A percentile compares a stretch with the other conserved stretches of the same genome.
Evolutionary conservation across 2,329 filamentous ascomycete species (phyloP).

Genomic region (Botrytis fragariae): DNA sequence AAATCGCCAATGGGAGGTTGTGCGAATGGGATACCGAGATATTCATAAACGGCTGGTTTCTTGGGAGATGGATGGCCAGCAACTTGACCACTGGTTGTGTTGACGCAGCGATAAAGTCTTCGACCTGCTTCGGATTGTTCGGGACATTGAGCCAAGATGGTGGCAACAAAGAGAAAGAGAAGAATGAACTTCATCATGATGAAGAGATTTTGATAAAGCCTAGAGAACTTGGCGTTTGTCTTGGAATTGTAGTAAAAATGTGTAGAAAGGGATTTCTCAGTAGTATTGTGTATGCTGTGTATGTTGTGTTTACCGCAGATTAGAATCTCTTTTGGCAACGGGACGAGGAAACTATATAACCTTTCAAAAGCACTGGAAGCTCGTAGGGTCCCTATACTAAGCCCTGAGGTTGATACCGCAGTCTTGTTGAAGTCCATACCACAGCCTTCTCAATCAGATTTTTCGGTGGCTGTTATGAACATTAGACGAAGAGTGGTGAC

Average conservation of each 20-base stretch:
- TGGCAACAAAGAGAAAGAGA: neutral
- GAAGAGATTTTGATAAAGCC: neutral
- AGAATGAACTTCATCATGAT: neutral
- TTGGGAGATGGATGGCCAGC: slow-evolving; percentile 30
- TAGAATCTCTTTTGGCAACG: neutral
- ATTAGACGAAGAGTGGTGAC: neutral
- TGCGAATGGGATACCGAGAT: slow-evolving; percentile 44
- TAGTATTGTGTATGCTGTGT: neutral
- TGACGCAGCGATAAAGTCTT: neutral
- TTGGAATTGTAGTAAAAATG: neutral
- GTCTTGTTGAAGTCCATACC: neutral
- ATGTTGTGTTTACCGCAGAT: neutral
- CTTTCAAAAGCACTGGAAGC: neutral
- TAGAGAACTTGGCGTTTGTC: neutral
- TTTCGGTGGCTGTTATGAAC: neutral
- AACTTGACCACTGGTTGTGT: slow-evolving; percentile 32
- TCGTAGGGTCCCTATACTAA: neutral
- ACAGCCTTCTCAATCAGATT: neutral
- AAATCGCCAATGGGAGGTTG: slow-evolving; percentile 42
- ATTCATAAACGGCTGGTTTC: slow-evolving; percentile 35
- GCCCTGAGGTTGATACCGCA: neutral
- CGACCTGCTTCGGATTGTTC: neutral
- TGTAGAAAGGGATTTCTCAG: neutral
- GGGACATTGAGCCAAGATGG: neutral
- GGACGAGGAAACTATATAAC: neutral